These are phyloP conservation scores for Pleurotus tuoliensis DNA, from an alignment of 768 basidiomycete species.

Conservation along the genomic window DNA sequence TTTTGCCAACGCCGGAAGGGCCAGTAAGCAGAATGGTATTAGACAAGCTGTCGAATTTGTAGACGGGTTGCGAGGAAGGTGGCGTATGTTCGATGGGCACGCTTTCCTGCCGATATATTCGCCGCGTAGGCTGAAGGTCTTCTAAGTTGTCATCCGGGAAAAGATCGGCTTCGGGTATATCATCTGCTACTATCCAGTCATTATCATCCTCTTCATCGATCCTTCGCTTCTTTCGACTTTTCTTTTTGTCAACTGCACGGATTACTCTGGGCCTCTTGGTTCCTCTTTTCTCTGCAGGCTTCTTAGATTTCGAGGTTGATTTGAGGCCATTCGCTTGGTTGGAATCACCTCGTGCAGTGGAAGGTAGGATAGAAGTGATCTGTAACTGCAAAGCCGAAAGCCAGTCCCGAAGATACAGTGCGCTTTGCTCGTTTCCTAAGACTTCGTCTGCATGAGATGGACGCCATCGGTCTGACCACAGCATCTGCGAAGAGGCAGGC, in stretches of 20 bases:
- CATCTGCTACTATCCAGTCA: constrained; percentile 54
- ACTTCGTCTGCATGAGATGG: constrained; percentile 72
- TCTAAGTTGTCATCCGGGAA: constrained; percentile 28
- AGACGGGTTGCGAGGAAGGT: neutral
- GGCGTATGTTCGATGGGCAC: neutral
- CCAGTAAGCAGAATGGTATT: constrained; percentile 88
- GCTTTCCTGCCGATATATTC: neutral
- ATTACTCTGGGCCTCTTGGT: constrained; percentile 58
- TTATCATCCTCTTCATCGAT: constrained; percentile 54
- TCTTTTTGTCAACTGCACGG: constrained; percentile 45
- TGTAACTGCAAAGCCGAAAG: constrained; percentile 64
- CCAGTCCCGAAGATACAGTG: constrained; percentile 76
- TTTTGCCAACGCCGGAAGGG: constrained; percentile 85
- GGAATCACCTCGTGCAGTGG: constrained; percentile 13
- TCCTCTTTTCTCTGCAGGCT: constrained; percentile 25
- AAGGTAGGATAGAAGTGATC: constrained; percentile 15
- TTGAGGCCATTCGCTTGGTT: constrained; percentile 17
- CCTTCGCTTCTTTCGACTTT: constrained; percentile 50
- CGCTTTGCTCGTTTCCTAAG: constrained; percentile 71
- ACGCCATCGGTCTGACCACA: constrained; percentile 75
- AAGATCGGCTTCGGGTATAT: constrained; percentile 21
- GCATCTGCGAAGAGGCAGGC: constrained; percentile 29
- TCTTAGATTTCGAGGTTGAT: constrained; percentile 16
- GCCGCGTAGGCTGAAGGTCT: constrained; percentile 10
- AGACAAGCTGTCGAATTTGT: constrained; percentile 48